Base-by-base conservation (phyloP, 23 red algal genomes). In the Gracilaria gracilis region DNA sequence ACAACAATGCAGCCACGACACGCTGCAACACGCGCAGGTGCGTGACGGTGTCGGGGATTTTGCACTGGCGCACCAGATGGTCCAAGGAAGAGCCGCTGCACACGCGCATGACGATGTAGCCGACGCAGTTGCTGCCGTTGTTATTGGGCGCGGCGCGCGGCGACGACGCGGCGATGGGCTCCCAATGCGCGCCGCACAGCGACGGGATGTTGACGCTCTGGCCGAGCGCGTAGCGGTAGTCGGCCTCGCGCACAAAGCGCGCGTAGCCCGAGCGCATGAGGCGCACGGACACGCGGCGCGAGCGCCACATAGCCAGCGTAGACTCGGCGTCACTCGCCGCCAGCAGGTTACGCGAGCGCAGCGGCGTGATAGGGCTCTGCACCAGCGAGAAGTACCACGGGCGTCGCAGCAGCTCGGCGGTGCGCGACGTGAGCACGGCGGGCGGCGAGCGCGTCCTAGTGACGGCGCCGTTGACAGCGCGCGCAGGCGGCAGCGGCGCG, bases 371-470 rank as follows among this genome's bases (percentile, higher is more conserved):
- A 36, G 87, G 87, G 76, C 57, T 51, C 38, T 90, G 38, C 47
- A 90, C 57, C n/a, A 81, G 76, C 37, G 87, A 90, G 64, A 90
- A 90, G 47, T 90, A 34, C 87, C 87, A 90, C 49, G 85, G 69
- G 49, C 51, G 69, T 7, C 64, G 64, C 31, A 37, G 64, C 64
- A 69, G 32, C 31, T 69, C 64, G 70, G 37, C 32, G 48, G 40
- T 57, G 55, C 44, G 33, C 29, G 57, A 21, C 54, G 61, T 49
- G 14, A 47, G 2, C 49, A n/a, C 40, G 16, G 13, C 38, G 9
- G 55, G 13, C 39, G 47, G n/a, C 53, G 58, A 28, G 38, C 59
- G 31, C 38, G 53, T 19, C 2, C 46, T 14, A n/a, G 36, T 12
- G 55, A 29, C 57, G 48, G 14, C n/a, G n/a, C n/a, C n/a, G n/a